These are phyloP conservation scores for Cladosporium velox DNA, from an alignment of 2,329 filamentous ascomycete genomes.

Conservation along the genomic window DNA sequence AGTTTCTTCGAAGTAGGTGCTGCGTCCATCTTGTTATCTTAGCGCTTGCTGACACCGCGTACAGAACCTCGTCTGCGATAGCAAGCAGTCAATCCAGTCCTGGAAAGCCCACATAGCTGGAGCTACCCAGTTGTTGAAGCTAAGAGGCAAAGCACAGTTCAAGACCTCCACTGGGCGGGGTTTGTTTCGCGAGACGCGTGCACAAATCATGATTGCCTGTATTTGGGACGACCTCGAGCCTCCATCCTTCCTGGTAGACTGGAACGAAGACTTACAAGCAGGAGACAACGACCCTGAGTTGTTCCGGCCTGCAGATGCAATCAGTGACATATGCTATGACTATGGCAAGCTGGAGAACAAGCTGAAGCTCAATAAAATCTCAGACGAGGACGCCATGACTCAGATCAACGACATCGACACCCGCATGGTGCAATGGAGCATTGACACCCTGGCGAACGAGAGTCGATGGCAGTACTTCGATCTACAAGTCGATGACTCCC, in stretches of 20 bases:
- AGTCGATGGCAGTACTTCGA: constrained; percentile 32
- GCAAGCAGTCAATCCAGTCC: constrained; percentile 34
- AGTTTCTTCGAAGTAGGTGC: constrained; percentile 40
- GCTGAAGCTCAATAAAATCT: constrained; percentile 25
- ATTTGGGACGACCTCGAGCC: constrained; percentile 36
- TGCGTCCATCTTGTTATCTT: constrained; percentile 13
- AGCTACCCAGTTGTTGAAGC: constrained; percentile 38
- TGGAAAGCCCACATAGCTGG: constrained; percentile 45
- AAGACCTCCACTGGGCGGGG: constrained; percentile 28
- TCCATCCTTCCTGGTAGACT: constrained; percentile 34
- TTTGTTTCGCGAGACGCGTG: constrained; percentile 35
- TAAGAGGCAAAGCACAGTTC: constrained; percentile 38
- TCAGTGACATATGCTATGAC: constrained; percentile 30
- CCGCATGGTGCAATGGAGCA: constrained; percentile 33
- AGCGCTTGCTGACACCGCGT: neutral
- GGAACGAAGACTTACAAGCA: constrained; percentile 31
- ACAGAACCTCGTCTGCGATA: constrained; percentile 36
- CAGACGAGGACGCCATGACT: constrained; percentile 29
- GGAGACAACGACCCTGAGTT: constrained; percentile 19
- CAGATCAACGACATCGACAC: constrained; percentile 30
- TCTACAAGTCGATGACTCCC: constrained; percentile 32
- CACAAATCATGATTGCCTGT: constrained; percentile 32
- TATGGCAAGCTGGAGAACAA: constrained; percentile 30
- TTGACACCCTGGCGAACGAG: constrained; percentile 25
- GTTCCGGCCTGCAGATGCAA: constrained; percentile 28